Evolutionary conservation across 768 basidiomycete species (phyloP).

Genomic region (Tricholoma flavovirens): DNA sequence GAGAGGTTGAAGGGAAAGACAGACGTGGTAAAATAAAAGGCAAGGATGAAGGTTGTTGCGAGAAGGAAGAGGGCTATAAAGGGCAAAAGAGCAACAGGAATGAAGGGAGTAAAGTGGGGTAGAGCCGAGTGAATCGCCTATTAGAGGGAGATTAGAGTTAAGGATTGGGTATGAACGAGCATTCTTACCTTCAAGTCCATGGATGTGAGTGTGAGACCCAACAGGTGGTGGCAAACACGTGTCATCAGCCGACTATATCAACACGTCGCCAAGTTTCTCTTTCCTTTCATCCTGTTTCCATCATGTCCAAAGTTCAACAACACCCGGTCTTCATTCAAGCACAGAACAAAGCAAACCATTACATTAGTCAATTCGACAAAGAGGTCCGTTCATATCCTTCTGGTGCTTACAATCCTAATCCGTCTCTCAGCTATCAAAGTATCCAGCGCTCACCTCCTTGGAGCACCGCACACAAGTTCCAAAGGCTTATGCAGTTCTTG

Average conservation of each 20-base stretch:
- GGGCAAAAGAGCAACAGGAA: slow-evolving; percentile 66
- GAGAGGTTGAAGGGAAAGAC: slow-evolving; percentile 21
- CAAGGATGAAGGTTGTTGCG: slow-evolving; percentile 69
- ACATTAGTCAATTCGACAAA: slow-evolving; percentile 90
- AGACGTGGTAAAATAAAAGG: slow-evolving; percentile 89
- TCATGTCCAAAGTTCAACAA: slow-evolving; percentile 81
- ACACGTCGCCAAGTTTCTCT: slow-evolving; percentile 8
- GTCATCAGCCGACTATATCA: slow-evolving; percentile 15
- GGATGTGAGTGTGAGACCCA: slow-evolving; percentile 33
- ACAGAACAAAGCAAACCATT: slow-evolving; percentile 75
- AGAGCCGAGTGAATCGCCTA: slow-evolving; percentile 59
- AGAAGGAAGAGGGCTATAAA: slow-evolving; percentile 72
- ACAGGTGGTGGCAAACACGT: slow-evolving; percentile 21
- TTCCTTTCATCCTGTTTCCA: slow-evolving; percentile 14
- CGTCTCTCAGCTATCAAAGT: slow-evolving; percentile 64
- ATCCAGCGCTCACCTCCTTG: slow-evolving; percentile 74
- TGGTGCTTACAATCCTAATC: slow-evolving; percentile 4
- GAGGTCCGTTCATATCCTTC: slow-evolving; percentile 55
- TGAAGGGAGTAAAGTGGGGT: slow-evolving; percentile 65
- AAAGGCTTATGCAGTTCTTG: slow-evolving; percentile 85
- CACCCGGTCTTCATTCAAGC: slow-evolving; percentile 85
- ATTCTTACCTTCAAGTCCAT: slow-evolving; percentile 40
- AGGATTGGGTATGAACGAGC: no score
- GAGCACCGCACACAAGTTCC: slow-evolving; percentile 91
- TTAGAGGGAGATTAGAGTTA: neutral